Base-by-base conservation (phyloP, 768 basidiomycete genomes). In the Hericium erinaceus region DNA sequence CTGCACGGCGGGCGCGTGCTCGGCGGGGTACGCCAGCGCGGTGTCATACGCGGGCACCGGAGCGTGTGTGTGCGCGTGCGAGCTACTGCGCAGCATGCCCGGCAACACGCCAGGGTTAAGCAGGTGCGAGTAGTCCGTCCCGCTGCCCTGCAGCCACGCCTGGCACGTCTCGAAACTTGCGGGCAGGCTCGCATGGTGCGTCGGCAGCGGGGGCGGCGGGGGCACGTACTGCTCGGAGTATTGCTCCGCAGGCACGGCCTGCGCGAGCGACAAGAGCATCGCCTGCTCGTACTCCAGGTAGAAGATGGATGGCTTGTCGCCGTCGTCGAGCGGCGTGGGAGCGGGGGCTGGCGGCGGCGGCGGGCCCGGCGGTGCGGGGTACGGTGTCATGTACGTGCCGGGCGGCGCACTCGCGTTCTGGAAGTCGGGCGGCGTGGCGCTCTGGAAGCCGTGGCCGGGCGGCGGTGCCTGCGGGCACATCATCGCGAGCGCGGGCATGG, bases 271-370 rank as follows among this genome's bases (percentile, higher is more conserved):
- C 9, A 60, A 44, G 24, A 48, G 7, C 24, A 54, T 37, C n/a
- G 60, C 39, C 7, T 57, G 54, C 33, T 61, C 62, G 48, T 61
- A 61, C 24, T 61, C 62, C 28, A 57, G 60, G 44, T 63, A 63
- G 52, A 63, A 63, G 37, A 63, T 63, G 55, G 61, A 63, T 2
- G 62, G 62, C 12, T 61, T 63, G 22, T 63, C 62, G 3, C 62
- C 62, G 41, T 61, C 62, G 44, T 63, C 61, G 12, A 55, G 33
- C 13, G 53, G 33, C 15, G 33, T 8, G 7, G n/a, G 20, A n/a
- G n/a, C n/a, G n/a, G n/a, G n/a, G n/a, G n/a, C n/a, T n/a, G n/a
- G n/a, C n/a, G n/a, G n/a, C n/a, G n/a, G n/a, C n/a, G n/a, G n/a
- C n/a, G n/a, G n/a, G n/a, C n/a, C n/a, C n/a, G 28, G 28, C 28